Evolutionary conservation across 768 basidiomycete genomes (phyloP), one percentile per base, ranked within the genome.

Genomic region (Hebeloma cylindrosporum): DNA sequence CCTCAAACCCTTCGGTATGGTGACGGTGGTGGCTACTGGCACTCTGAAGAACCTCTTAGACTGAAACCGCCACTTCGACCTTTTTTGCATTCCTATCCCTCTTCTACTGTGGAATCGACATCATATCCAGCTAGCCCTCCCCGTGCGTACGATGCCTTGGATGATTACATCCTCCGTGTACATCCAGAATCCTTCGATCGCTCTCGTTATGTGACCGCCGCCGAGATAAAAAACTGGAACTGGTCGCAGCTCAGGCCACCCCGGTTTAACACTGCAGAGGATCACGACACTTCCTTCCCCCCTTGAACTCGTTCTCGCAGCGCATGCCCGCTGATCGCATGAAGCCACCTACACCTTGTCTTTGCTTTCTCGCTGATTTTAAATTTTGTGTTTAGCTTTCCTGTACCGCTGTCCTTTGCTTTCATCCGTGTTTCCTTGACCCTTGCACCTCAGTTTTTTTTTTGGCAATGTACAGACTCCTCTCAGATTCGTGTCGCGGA

Each of bases 191-290:
- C 57, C 38, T 48, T 55, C 18, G n/a, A n/a, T n/a, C n/a, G n/a
- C n/a, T n/a, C n/a, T n/a, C n/a, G n/a, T n/a, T n/a, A 31, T 47
- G 29, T 34, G 25, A 34, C 46, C 40, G 25, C 45, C 37, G 33
- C 49, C 30, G 22, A n/a, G 57, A 50, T 30, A 51, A 60, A 65
- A 25, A 57, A 62, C 37, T 76, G 75, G 74, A 67, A 59, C 42
- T 75, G 74, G 74, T 64, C 69, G 31, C 70, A 69, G 32, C 60
- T 74, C 23, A 64, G 63, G 45, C 39, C 56, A 13, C 65, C 70
- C 35, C 64, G 56, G 21, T 72, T 70, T 45, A 43, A 37, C n/a
- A n/a, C n/a, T n/a, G n/a, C n/a, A n/a, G n/a, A n/a, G n/a, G n/a
- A n/a, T 22, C 18, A 18, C 27, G 17, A 34, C 9, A 39, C 7